A percentile compares a stretch with the other conserved stretches of the same genome.
phyloP scores from a whole-genome alignment of 192 early-diverging fungal genomes.

The Phycomyces blakesleeanus region DNA sequence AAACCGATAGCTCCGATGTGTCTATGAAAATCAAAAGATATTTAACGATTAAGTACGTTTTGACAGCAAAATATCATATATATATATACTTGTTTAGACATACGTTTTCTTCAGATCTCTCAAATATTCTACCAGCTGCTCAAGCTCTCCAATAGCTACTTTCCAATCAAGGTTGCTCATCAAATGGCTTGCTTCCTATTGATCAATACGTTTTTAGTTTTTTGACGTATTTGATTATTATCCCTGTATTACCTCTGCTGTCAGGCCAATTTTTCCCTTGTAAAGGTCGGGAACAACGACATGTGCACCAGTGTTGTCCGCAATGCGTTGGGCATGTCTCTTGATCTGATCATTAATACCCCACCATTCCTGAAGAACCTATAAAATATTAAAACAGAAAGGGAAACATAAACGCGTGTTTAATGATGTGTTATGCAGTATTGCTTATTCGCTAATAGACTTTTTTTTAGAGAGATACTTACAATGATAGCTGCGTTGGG shows the following conservation, averaged over 20 bases:
- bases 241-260: conserved; percentile 22
- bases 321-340: conserved; percentile 43
- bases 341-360: conserved; percentile 46
- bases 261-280: conserved; percentile 43
- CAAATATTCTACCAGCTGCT: conserved; percentile 12
- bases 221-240: too few relatives aligned
- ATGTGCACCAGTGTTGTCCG: conserved; percentile 38
- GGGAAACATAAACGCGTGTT: not conserved
- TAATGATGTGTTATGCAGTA: too few relatives aligned
- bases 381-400: not conserved
- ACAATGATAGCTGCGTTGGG: conserved; percentile 22
- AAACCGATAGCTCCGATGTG: conserved; percentile 46
- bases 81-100: conserved; percentile 1
- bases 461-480: too few relatives aligned
- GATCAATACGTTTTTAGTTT: too few relatives aligned
- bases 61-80: too few relatives aligned
- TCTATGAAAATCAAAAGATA: conserved; percentile 4
- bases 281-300: conserved; percentile 46
- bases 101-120: conserved; percentile 21
- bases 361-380: conserved; percentile 36
- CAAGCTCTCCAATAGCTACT: conserved; percentile 28
- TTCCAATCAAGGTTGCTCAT: conserved; percentile 49
- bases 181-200: conserved; percentile 45
- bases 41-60: too few relatives aligned
- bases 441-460: too few relatives aligned